These are phyloP conservation scores for Podospora pseudopauciseta DNA, from an alignment of 495 filamentous ascomycete genomes.

Conservation along the genomic window DNA sequence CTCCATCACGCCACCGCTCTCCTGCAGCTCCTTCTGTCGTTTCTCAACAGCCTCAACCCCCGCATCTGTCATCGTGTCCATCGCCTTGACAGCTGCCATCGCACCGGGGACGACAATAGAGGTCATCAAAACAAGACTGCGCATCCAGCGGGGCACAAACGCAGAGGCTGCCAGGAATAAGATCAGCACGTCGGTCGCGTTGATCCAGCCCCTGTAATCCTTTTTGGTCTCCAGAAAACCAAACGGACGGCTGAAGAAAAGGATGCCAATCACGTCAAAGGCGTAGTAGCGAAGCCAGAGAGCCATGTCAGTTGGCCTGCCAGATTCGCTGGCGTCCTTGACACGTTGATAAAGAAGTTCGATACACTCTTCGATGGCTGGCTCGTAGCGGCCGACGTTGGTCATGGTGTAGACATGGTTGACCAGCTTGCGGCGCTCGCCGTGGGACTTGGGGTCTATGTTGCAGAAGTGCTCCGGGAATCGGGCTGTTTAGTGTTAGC, in stretches of 20 bases:
- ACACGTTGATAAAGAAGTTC: background rate
- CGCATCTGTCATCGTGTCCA: background rate
- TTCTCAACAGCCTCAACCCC: background rate
- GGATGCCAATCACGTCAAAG: slow-evolving; percentile 5
- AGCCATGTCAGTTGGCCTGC: background rate
- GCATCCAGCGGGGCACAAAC: background rate
- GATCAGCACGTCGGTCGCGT: background rate
- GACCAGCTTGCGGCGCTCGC: background rate
- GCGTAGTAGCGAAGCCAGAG: slow-evolving; percentile 1
- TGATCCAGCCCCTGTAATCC: slow-evolving; percentile 4
- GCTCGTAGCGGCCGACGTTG: slow-evolving; percentile 5
- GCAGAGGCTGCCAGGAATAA: background rate
- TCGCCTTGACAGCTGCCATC: too few relatives aligned
- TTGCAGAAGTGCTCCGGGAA: slow-evolving; percentile 5
- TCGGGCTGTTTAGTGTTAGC: background rate
- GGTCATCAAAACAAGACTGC: background rate
- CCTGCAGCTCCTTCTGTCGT: background rate
- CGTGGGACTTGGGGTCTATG: background rate
- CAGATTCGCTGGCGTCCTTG: too few relatives aligned
- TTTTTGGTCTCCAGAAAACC: background rate
- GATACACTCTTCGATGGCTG: background rate
- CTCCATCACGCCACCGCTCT: background rate
- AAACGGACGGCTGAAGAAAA: slow-evolving; percentile 4
- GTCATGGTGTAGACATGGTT: slow-evolving; percentile 9
- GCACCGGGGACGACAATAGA: background rate